phyloP scores from a whole-genome alignment of 441 rosid genomes.

The Eruca vesicaria region DNA sequence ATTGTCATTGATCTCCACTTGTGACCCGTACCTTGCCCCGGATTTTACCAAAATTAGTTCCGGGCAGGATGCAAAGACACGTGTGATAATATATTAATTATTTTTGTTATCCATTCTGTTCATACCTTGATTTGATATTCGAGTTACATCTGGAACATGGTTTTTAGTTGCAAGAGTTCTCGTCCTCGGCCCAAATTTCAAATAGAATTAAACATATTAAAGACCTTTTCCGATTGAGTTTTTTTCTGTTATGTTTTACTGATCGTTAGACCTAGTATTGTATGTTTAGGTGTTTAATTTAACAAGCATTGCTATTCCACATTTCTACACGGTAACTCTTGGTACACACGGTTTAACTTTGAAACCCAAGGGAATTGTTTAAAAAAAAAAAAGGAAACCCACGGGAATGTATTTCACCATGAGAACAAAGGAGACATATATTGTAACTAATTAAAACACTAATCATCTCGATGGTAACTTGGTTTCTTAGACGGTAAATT shows the following conservation, averaged over 20 bases:
- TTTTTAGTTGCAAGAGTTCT: neutral
- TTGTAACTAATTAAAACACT: slow-evolving; percentile 12
- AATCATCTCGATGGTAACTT: slow-evolving; percentile 33
- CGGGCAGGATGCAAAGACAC: too few relatives aligned
- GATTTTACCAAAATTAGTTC: too few relatives aligned
- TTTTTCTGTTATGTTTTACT: neutral
- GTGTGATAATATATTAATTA: too few relatives aligned
- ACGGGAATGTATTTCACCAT: neutral
- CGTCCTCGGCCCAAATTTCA: neutral
- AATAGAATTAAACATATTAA: neutral
- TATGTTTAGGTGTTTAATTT: neutral
- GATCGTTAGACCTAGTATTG: neutral
- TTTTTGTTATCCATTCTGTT: neutral
- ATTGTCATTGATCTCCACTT: too few relatives aligned
- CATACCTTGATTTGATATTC: neutral
- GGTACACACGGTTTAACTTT: neutral
- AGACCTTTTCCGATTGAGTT: neutral
- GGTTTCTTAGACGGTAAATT: slow-evolving; percentile 30
- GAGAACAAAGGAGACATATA: slow-evolving; percentile 16
- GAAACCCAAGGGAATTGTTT: neutral
- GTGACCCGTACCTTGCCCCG: too few relatives aligned
- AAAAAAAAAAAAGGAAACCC: too few relatives aligned
- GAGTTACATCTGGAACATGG: neutral
- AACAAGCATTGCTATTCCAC: neutral
- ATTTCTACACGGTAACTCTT: neutral